These are phyloP conservation scores for Bruguiera hainesii DNA, from an alignment of 441 rosid species.

Conservation along the genomic window DNA sequence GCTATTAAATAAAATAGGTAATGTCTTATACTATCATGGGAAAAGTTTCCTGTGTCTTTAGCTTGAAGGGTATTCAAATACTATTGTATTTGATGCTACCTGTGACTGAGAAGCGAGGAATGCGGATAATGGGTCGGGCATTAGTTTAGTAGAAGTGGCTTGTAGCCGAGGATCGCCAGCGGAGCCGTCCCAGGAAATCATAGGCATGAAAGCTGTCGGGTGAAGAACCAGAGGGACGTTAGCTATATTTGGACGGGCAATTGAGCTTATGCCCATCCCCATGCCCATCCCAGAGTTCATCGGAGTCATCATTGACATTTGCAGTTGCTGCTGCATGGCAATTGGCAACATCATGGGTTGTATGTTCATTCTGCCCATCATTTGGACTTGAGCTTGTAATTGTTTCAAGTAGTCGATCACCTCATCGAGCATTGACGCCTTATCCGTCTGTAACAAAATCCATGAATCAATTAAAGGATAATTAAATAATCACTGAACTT, in stretches of 20 bases:
- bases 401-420: constrained; percentile 96
- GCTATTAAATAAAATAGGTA: background rate
- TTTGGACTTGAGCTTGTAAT: constrained; percentile 78
- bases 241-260: constrained; percentile 44
- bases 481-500: background rate
- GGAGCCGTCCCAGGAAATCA: constrained; percentile 59
- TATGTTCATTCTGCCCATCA: constrained; percentile 74
- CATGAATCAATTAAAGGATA: background rate
- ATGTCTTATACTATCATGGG: background rate
- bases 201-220: constrained; percentile 55
- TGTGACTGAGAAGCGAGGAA: constrained; percentile 71
- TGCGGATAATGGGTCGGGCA: constrained; percentile 60
- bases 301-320: constrained; percentile 65
- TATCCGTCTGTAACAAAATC: constrained; percentile 58
- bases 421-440: constrained; percentile 96
- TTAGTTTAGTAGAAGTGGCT: constrained; percentile 27
- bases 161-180: constrained; percentile 31
- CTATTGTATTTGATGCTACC: constrained; percentile 27
- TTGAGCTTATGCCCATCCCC: constrained; percentile 56
- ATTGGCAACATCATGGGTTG: constrained; percentile 73
- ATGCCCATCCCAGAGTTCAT: constrained; percentile 62
- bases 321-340: constrained; percentile 75
- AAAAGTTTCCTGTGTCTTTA: too few species aligned
- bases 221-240: constrained; percentile 39
- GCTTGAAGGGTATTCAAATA: too few species aligned